A percentile compares a stretch with the other conserved stretches of the same genome.
Evolutionary conservation across 73 alveolate genomes (phyloP).

Genomic region (Durusdinium trenchii): DNA sequence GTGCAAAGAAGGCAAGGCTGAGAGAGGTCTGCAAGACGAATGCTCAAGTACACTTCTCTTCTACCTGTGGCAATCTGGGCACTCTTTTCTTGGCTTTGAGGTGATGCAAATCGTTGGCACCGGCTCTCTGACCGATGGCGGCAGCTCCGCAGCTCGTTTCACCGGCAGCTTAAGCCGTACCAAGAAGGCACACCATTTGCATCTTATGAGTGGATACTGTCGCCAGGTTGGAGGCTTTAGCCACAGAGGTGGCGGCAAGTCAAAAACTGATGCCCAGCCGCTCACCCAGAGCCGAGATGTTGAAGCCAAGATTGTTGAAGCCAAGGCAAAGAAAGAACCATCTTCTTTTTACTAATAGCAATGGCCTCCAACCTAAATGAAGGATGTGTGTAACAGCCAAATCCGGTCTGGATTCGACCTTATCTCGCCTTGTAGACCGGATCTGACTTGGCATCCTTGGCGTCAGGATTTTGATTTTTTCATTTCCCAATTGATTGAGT

Average conservation of each 20-base stretch:
- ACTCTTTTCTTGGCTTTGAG: too few species aligned
- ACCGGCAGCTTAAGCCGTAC: background rate
- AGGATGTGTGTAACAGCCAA: too few species aligned
- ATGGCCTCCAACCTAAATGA: too few species aligned
- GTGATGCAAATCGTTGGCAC: constrained; percentile 74
- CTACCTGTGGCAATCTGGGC: too few species aligned
- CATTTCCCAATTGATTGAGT: background rate
- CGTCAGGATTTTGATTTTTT: too few species aligned
- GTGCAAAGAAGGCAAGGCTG: too few species aligned
- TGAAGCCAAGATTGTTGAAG: background rate
- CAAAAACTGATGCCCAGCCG: constrained; percentile 6
- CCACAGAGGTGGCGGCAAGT: background rate
- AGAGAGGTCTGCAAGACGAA: too few species aligned
- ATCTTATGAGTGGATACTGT: background rate
- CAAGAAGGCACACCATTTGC: background rate
- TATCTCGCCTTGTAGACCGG: background rate
- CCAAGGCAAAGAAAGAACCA: background rate
- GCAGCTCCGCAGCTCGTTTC: background rate
- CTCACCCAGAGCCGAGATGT: background rate
- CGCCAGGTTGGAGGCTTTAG: constrained; percentile 17
- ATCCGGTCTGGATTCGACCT: too few species aligned
- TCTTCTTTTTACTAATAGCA: background rate
- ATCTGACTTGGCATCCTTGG: background rate
- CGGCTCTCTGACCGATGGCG: constrained; percentile 46
- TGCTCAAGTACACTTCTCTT: too few species aligned